These are phyloP conservation scores for Hemisphaericaspora xylofermentans DNA, from an alignment of 1,139 yeast genomes.

Conservation along the genomic window DNA sequence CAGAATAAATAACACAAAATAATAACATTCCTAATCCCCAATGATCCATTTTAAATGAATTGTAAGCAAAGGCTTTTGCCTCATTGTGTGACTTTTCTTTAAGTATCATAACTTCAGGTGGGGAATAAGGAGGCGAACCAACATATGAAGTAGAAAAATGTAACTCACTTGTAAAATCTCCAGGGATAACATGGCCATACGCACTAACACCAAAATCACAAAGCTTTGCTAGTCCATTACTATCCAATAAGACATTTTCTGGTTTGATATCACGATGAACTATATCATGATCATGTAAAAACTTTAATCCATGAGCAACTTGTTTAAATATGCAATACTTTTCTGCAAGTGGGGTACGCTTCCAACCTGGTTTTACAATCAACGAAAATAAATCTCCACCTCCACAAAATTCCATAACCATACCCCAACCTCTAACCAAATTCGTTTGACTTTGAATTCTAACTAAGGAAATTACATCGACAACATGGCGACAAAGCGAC, in stretches of 20 bases:
- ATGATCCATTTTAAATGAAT: slow-evolving; percentile 67
- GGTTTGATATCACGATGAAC: slow-evolving; percentile 70
- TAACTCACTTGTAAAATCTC: slow-evolving; percentile 50
- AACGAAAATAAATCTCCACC: slow-evolving; percentile 54
- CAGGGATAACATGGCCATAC: slow-evolving; percentile 57
- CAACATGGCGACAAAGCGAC: slow-evolving; percentile 56
- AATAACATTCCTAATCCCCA: slow-evolving; percentile 73
- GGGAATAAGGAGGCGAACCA: slow-evolving; percentile 79
- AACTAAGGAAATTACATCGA: slow-evolving; percentile 54
- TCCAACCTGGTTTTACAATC: slow-evolving; percentile 50
- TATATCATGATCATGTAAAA: slow-evolving; percentile 55
- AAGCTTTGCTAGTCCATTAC: slow-evolving; percentile 60
- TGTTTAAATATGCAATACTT: slow-evolving; percentile 65
- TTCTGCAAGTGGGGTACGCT: slow-evolving; percentile 43
- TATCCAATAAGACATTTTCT: slow-evolving; percentile 57
- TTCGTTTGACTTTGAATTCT: slow-evolving; percentile 56
- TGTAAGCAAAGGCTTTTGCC: slow-evolving; percentile 48
- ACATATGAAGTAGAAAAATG: slow-evolving; percentile 50
- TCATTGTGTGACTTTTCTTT: slow-evolving; percentile 39
- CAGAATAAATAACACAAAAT: slow-evolving; percentile 58
- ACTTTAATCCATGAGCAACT: slow-evolving; percentile 50
- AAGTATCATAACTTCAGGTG: slow-evolving; percentile 70
- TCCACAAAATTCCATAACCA: slow-evolving; percentile 62
- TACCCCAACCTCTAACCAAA: slow-evolving; percentile 74
- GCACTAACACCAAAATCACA: slow-evolving; percentile 79